Evolutionary conservation across 345 rosid genomes (phyloP).

Genomic region (Lagerstroemia speciosa): DNA sequence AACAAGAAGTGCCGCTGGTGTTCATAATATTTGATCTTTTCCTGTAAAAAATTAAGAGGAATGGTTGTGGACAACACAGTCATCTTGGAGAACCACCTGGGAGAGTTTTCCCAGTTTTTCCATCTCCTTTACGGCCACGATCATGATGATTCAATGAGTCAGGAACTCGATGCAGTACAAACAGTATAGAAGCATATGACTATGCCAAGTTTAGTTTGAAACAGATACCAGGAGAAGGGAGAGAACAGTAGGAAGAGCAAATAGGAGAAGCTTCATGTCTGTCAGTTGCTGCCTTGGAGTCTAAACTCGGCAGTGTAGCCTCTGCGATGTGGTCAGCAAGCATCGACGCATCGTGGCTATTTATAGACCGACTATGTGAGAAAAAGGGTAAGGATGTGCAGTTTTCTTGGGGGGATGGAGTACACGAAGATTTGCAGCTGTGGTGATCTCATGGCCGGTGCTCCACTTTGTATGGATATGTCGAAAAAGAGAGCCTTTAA

Average conservation of each 20-base stretch:
- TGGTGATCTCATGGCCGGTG: neutral
- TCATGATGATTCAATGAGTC: neutral
- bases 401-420: neutral
- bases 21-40: too few species aligned
- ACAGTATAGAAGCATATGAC: neutral
- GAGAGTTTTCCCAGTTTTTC: too few species aligned
- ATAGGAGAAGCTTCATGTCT: neutral
- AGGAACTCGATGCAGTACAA: neutral
- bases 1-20: neutral
- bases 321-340: too few species aligned
- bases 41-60: too few species aligned
- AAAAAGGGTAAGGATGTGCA: neutral
- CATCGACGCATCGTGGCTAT: neutral
- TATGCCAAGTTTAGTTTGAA: neutral
- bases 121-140: neutral
- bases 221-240: neutral
- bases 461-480: constrained; percentile 2
- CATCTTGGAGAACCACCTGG: too few species aligned
- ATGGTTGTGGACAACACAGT: too few species aligned
- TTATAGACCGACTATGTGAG: neutral
- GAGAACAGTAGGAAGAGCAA: neutral
- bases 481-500: neutral
- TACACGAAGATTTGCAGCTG: neutral
- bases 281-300: neutral
- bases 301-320: neutral